Conservation (phyloP, 305 asterid species). For the Fraxinus albicans region DNA sequence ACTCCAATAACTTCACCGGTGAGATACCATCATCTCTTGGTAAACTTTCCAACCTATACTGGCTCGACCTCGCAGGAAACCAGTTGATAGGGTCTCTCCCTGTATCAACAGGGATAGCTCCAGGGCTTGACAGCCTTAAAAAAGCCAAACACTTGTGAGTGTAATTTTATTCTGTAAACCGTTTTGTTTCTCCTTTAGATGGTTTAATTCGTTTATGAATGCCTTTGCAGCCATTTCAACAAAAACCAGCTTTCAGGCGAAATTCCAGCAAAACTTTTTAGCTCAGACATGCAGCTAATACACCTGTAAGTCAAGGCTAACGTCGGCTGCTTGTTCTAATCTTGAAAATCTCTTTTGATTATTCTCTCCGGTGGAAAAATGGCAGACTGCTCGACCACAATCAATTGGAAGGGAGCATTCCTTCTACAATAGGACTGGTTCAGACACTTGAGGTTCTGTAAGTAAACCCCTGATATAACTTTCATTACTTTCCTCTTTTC, state of each 20-base stretch:
- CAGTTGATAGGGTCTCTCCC: constrained; percentile 75
- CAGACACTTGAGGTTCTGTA: constrained; percentile 85
- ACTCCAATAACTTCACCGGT: constrained; percentile 79
- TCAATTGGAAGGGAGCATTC: constrained; percentile 64
- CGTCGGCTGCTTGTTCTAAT: background rate
- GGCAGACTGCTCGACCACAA: constrained; percentile 72
- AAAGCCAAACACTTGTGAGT: constrained; percentile 92
- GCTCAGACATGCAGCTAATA: constrained; percentile 68
- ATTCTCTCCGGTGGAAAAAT: background rate
- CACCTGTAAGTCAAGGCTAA: constrained; percentile 61
- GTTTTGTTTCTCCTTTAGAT: background rate
- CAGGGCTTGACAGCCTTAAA: constrained; percentile 81
- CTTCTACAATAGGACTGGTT: constrained; percentile 60
- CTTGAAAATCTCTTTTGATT: background rate
- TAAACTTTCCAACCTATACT: constrained; percentile 70
- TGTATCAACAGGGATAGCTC: constrained; percentile 52
- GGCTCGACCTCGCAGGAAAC: constrained; percentile 89
- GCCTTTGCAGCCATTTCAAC: constrained; percentile 81
- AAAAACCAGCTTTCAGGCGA: constrained; percentile 70
- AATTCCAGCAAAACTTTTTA: constrained; percentile 65
- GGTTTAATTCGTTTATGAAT: background rate
- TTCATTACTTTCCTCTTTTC: constrained; percentile 12
- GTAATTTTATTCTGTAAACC: background rate
- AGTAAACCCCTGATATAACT: constrained; percentile 38
- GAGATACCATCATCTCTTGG: constrained; percentile 79